Conservation (phyloP, 257 asterid genomes). For the Capsicum pubescens region DNA sequence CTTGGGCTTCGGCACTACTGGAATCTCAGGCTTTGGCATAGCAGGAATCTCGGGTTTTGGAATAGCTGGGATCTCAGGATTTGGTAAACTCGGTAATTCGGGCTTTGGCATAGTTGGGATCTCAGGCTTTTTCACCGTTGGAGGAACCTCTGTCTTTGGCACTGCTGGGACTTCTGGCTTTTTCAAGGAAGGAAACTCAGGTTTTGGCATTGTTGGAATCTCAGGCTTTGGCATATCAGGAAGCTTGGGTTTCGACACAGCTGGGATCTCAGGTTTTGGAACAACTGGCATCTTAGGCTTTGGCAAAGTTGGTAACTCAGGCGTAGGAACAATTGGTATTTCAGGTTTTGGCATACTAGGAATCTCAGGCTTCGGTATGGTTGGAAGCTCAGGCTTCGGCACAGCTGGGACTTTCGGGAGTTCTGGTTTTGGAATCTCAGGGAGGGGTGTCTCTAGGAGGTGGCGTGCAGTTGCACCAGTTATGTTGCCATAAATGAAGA, state of each 20-base stretch:
- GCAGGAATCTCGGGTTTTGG: neutral
- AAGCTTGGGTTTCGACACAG: neutral
- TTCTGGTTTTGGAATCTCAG: neutral
- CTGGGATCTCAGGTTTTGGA: conserved; percentile 35
- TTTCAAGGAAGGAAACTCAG: neutral
- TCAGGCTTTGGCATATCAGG: conserved; percentile 13
- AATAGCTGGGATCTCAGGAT: neutral
- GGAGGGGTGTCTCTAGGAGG: conserved; percentile 32
- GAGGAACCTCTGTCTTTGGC: neutral
- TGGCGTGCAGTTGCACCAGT: conserved; percentile 32
- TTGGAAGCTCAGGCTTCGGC: neutral
- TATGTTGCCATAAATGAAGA: conserved; percentile 31
- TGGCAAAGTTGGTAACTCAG: neutral
- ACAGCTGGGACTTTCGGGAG: neutral
- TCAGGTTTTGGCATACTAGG: neutral
- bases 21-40: neutral
- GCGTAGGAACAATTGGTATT: neutral
- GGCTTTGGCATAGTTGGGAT: conserved; percentile 27
- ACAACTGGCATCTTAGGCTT: neutral
- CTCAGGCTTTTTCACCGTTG: conserved; percentile 22
- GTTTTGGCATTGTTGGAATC: conserved; percentile 29
- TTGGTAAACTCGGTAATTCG: neutral
- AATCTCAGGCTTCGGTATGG: neutral
- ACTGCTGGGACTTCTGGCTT: conserved; percentile 4
- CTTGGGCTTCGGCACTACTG: conserved; percentile 7